Percentiles rank a stretch among this genome's conserved stretches.
phyloP scores from a whole-genome alignment of 1,284 basidiomycete genomes.

The Trichosporon inkin region DNA sequence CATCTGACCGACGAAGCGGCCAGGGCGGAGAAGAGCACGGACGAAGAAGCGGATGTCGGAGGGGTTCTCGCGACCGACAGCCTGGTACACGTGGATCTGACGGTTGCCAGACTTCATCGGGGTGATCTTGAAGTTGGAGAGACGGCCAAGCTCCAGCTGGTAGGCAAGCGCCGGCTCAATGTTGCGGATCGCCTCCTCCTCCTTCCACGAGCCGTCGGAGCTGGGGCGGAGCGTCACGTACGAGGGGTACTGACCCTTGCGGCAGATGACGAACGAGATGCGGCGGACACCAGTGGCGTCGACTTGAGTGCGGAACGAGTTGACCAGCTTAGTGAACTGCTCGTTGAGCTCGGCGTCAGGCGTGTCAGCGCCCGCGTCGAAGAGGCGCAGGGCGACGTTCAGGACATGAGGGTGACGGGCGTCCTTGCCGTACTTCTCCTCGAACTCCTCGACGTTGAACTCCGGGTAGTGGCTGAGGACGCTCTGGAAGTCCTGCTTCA shows the following conservation, averaged over 20 bases:
- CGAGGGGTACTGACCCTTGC: constrained; percentile 84
- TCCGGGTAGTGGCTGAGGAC: constrained; percentile 59
- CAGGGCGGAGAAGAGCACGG: constrained; percentile 91
- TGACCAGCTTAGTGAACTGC: constrained; percentile 69
- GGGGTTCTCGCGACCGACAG: constrained; percentile 89
- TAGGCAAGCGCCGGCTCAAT: constrained; percentile 97
- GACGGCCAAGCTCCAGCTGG: constrained; percentile 92
- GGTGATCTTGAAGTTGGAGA: constrained; percentile 94
- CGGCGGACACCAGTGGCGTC: constrained; percentile 78
- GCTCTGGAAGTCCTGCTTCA: constrained; percentile 67
- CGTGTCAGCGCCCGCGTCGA: constrained; percentile 62
- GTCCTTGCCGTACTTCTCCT: constrained; percentile 67
- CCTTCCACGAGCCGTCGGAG: constrained; percentile 70
- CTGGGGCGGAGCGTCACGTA: constrained; percentile 83
- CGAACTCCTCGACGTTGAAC: constrained; percentile 68
- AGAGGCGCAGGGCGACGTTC: constrained; percentile 85
- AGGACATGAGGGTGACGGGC: constrained; percentile 81
- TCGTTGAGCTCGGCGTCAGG: constrained; percentile 74
- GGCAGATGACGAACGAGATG: constrained; percentile 87
- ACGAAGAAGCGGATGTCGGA: constrained; percentile 98
- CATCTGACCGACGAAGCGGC: constrained; percentile 84
- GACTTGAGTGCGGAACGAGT: constrained; percentile 64
- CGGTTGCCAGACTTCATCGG: constrained; percentile 90
- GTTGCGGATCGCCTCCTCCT: constrained; percentile 95
- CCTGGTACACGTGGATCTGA: constrained; percentile 96